Evolutionary conservation across 257 asterid genomes (phyloP).

Genomic region (Nyctanthes arbortristis): DNA sequence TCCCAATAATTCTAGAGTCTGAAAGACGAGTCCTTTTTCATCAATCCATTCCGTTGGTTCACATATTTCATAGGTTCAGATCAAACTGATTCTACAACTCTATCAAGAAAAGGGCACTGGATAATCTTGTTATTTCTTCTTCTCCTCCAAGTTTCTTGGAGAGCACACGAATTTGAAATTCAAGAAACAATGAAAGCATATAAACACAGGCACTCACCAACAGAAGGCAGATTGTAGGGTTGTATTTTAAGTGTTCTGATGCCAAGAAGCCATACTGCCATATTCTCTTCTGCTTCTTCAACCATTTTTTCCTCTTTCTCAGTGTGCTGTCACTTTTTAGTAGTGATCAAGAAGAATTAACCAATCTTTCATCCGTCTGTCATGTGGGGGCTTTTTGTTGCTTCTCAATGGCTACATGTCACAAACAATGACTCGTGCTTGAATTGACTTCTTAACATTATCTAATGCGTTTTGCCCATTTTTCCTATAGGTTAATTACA

Average conservation of each 20-base stretch:
- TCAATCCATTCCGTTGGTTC: not conserved
- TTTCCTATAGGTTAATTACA: too few relatives aligned
- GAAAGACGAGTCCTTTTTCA: not conserved
- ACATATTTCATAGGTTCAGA: not conserved
- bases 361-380: not conserved
- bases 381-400: too few relatives aligned
- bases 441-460: too few relatives aligned
- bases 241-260: constrained; percentile 70
- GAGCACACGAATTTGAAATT: not conserved
- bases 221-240: constrained; percentile 76
- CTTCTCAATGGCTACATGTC: too few relatives aligned
- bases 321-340: not conserved
- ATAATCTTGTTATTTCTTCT: too few relatives aligned
- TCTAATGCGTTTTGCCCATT: too few relatives aligned
- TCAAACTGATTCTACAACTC: not conserved
- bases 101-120: constrained; percentile 5
- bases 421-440: too few relatives aligned
- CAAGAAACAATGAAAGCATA: not conserved
- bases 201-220: constrained; percentile 48
- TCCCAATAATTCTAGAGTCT: not conserved
- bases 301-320: not conserved
- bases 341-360: not conserved
- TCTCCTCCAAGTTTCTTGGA: too few relatives aligned
- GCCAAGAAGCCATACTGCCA: constrained; percentile 98
- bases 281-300: constrained; percentile 55